Conservation (phyloP, 129 eudicot species). For the Pseudognaphalium luteoalbum region DNA sequence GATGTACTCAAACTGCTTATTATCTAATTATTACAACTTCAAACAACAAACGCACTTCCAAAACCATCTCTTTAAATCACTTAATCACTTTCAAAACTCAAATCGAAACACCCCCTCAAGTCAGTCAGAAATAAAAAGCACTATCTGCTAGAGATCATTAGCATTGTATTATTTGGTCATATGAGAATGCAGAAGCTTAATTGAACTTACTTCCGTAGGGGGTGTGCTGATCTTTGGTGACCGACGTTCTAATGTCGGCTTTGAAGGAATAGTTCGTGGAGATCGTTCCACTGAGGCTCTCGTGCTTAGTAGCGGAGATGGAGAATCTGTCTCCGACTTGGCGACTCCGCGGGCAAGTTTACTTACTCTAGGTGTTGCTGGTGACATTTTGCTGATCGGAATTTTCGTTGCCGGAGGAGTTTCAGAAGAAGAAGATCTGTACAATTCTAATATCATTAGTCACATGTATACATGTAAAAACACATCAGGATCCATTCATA, state of each 20-base stretch:
- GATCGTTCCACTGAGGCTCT: conserved; percentile 67
- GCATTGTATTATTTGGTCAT: conserved; percentile 9
- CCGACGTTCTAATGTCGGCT: conserved; percentile 54
- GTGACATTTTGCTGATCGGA: conserved; percentile 60
- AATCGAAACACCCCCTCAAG: background rate
- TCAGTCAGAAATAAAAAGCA: background rate
- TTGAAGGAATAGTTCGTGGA: conserved; percentile 55
- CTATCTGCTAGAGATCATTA: background rate
- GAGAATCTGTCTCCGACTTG: conserved; percentile 65
- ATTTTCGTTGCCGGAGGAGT: conserved; percentile 43
- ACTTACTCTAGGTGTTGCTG: conserved; percentile 66
- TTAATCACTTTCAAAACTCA: background rate
- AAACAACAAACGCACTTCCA: background rate
- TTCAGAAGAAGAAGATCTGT: conserved; percentile 49
- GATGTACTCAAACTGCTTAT: no score
- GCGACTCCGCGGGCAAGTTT: conserved; percentile 49
- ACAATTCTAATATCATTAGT: conserved; percentile 22
- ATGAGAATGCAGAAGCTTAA: background rate
- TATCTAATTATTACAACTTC: background rate
- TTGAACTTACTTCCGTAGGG: conserved; percentile 70
- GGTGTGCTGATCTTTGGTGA: conserved; percentile 59
- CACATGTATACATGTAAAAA: conserved; percentile 9
- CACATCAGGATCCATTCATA: conserved; percentile 5
- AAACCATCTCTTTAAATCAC: background rate
- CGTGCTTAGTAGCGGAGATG: conserved; percentile 58